These are phyloP conservation scores for Boeremia lycopersici DNA, from an alignment of 2,329 filamentous ascomycete genomes.

Conservation along the genomic window DNA sequence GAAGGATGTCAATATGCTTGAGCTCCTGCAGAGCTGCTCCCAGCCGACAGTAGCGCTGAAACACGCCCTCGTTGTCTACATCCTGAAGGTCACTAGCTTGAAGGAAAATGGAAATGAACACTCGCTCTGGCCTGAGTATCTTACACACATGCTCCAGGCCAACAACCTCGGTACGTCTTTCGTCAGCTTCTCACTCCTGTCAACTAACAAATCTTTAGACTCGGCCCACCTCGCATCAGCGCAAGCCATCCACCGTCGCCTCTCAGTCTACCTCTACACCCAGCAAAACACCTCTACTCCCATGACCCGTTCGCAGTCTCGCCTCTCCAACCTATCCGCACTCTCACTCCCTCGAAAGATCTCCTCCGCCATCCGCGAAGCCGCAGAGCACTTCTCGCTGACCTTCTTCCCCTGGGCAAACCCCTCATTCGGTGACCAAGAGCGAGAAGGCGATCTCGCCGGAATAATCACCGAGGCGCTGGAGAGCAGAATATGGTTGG, in stretches of 20 bases:
- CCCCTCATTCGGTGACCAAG: constrained; percentile 32
- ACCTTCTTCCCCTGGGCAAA: constrained; percentile 46
- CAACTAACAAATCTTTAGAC: background rate
- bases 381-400: constrained; percentile 43
- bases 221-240: constrained; percentile 18
- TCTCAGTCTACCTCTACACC: constrained; percentile 35
- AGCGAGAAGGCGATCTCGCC: constrained; percentile 37
- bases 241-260: constrained; percentile 34
- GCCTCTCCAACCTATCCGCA: constrained; percentile 6
- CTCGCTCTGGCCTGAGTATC: constrained; percentile 34
- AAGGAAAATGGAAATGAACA: constrained; percentile 16
- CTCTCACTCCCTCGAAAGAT: constrained; percentile 5
- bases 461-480: constrained; percentile 33
- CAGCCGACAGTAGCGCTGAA: constrained; percentile 38
- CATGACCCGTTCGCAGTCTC: background rate
- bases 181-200: too few species aligned
- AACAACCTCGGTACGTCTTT: background rate
- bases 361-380: constrained; percentile 35
- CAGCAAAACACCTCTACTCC: background rate
- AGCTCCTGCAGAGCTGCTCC: constrained; percentile 32
- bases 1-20: constrained; percentile 28
- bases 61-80: constrained; percentile 37
- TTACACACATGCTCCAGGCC: constrained; percentile 1
- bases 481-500: constrained; percentile 38
- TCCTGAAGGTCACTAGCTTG: constrained; percentile 30